Conservation (phyloP, 2,329 filamentous ascomycete genomes). For the Talaromyces sp. region DNA sequence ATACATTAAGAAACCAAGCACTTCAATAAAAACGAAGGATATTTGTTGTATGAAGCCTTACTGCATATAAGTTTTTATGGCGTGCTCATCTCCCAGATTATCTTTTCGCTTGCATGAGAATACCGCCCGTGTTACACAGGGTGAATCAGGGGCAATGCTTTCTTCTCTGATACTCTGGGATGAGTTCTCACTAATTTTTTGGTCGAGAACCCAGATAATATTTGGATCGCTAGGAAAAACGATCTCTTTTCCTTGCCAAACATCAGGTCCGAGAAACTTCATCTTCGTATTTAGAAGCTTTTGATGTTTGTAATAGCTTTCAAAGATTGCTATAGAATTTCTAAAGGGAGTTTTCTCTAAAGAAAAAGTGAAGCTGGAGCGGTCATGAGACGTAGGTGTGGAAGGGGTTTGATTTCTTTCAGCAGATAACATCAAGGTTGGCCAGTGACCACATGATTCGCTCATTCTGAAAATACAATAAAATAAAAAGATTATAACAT, state of each 20-base stretch:
- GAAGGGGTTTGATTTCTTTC: neutral
- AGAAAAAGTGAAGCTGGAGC: neutral
- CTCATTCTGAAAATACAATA: neutral
- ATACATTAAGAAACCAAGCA: neutral
- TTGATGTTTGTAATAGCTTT: neutral
- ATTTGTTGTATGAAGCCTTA: neutral
- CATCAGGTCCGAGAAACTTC: neutral
- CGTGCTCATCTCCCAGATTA: neutral
- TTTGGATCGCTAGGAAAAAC: neutral
- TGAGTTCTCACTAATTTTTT: neutral
- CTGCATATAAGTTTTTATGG: slow-evolving; percentile 1
- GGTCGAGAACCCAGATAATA: neutral
- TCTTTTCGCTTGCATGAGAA: slow-evolving; percentile 3
- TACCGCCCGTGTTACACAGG: neutral
- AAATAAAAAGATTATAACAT: neutral
- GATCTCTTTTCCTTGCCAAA: slow-evolving; percentile 1
- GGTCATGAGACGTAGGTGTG: neutral
- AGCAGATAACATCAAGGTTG: neutral
- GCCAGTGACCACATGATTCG: neutral
- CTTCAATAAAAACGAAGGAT: neutral
- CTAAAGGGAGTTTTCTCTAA: neutral
- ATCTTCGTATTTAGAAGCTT: neutral
- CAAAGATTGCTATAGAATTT: neutral
- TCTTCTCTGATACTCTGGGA: neutral
- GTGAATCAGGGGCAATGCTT: neutral